Evolutionary conservation across 345 rosid species (phyloP).

Genomic region (Corchorus capsularis): DNA sequence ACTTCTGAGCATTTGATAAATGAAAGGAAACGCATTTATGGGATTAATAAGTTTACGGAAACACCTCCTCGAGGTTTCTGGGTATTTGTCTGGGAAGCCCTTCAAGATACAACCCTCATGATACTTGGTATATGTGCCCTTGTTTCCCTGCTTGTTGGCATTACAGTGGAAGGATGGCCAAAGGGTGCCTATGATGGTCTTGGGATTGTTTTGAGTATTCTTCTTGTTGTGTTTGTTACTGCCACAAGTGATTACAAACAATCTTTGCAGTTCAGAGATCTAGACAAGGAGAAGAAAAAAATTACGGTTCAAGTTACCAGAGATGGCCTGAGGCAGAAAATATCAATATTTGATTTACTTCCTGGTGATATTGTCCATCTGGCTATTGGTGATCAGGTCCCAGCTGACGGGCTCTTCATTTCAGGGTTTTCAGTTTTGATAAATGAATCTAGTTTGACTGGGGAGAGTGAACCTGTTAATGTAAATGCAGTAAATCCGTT

Average conservation of each 20-base stretch:
- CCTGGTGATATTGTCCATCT: constrained; percentile 79
- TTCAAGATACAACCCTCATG: constrained; percentile 68
- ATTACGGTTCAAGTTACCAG: constrained; percentile 63
- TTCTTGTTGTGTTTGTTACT: constrained; percentile 71
- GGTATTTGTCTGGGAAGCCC: constrained; percentile 77
- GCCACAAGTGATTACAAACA: constrained; percentile 74
- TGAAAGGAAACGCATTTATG: constrained; percentile 59
- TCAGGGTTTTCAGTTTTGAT: constrained; percentile 59
- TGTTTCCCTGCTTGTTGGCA: constrained; percentile 69
- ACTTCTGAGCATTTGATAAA: constrained; percentile 46
- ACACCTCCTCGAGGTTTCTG: constrained; percentile 74
- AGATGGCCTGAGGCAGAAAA: constrained; percentile 51
- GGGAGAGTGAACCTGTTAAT: constrained; percentile 63
- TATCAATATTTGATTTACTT: constrained; percentile 71
- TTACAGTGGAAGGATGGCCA: constrained; percentile 73
- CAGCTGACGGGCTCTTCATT: constrained; percentile 75
- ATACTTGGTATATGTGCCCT: constrained; percentile 62
- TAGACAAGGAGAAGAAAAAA: constrained; percentile 65
- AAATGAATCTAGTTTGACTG: constrained; percentile 73
- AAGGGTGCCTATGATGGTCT: constrained; percentile 80
- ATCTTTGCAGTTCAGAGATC: constrained; percentile 68
- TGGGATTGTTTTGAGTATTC: constrained; percentile 64
- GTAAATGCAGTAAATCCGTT: constrained; percentile 50
- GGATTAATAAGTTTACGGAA: constrained; percentile 82
- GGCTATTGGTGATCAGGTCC: constrained; percentile 75